Evolutionary conservation across 768 basidiomycete genomes (phyloP), one percentile per base, ranked within the genome.

Genomic region (Coprinopsis cinerea): DNA sequence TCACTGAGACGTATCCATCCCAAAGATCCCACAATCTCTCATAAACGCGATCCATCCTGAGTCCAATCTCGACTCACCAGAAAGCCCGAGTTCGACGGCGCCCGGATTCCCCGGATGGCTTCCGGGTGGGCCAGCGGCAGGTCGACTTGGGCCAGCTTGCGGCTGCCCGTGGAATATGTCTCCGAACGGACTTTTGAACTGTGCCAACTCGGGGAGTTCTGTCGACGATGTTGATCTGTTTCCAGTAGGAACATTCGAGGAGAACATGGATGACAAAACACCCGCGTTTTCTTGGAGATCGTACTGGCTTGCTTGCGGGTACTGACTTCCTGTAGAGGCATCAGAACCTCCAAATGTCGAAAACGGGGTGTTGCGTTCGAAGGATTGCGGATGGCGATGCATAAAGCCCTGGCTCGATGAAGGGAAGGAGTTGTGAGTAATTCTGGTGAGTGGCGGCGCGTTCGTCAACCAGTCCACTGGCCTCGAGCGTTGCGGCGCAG

Each of bases 41-140:
- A 77, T 75, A 53, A 76, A 76, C 7, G 72, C 68, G 34, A 75
- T 50, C 76, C 76, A 78, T 5, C 69, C 70, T 3, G 71, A 69
- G 53, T 78, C 74, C 63, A 74, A 70, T 22, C 68, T 68, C 35
- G 70, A 70, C 51, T 74, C 72, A 27, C 67, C 68, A 44, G 72
- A 67, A 32, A 76, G 53, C 17, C 74, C 75, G 46, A 76, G 59
- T 50, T 75, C 74, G 4, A 74, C 62, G 13, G 67, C 63, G n/a
- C 64, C 66, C 22, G 62, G 56, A 44, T 66, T 63, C 7, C 5
- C 9, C 20, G 9, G 30, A 43, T 39, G 10, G 36, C 10, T 10
- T 32, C 15, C 9, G 30, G 30, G 15, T 32, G 30, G 30, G 15
- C 7, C 30, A 15, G 30, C 30, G 30, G 30, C 30, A 9, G 30